Base-by-base conservation (phyloP, 768 basidiomycete species). In the Kwoniella botswanensis region DNA sequence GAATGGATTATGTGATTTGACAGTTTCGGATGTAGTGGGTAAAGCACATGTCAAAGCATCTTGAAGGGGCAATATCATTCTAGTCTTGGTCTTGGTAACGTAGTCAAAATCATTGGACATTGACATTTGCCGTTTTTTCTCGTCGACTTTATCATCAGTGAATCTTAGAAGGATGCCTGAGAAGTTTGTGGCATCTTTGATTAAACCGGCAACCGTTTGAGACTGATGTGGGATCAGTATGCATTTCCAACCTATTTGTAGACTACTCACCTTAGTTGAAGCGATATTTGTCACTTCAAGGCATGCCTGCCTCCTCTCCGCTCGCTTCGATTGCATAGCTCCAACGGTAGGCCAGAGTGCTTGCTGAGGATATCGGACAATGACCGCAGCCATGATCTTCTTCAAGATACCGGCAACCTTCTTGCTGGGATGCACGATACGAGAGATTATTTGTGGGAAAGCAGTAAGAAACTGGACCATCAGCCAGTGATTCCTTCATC, bases 361-460 rank as follows among this genome's bases (percentile, higher is more conserved):
- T 84, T 98, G 97, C 55, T 90, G 90, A 12, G 97, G 95, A 81
- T 93, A 95, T 70, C 89, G 88, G 65, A 86, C 84, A n/a, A 98
- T 86, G 35, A 98, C 92, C 18, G 81, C 85, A 17, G 85, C 83
- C 65, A 98, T 93, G 43, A 98, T 87, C 58, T 81, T 84, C 2
- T 87, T 86, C 22, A 99, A 84, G 3, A 89, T 82, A 0, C 80
- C 82, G 78, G 88, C 90, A 3, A 93, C 90, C 1, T 85, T 86
- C 12, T 83, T 73, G 76, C 92, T 90, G 4, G 82, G 84, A 74
- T 97, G 93, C 13, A 91, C 91, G 42, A 99, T 90, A 9, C 97
- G 89, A 15, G 96, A 98, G 15, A 95, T 93, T 63, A 98, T 93
- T 86, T 98, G 97, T 3, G 95, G 94, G 73, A 98, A 95, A 1